phyloP scores from a whole-genome alignment of 345 rosid genomes.

The Bretschneidera sinensis region DNA sequence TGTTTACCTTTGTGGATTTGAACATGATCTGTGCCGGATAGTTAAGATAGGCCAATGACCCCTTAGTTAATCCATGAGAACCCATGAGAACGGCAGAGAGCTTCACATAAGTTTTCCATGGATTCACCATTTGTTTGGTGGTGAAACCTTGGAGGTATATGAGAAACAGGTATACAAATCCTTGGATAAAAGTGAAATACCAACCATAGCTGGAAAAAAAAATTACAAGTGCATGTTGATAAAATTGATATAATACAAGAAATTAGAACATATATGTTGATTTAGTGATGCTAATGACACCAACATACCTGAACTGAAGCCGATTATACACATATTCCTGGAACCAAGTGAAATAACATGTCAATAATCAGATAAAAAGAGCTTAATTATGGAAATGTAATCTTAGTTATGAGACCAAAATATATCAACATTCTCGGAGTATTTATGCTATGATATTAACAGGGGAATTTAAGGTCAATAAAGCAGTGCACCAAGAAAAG shows the following conservation, averaged over 20 bases:
- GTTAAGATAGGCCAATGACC: constrained; percentile 81
- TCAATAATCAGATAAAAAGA: neutral
- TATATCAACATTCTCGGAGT: neutral
- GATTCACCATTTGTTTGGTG: constrained; percentile 79
- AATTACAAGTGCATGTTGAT: no score
- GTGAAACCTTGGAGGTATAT: constrained; percentile 75
- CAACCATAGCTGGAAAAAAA: constrained; percentile 67
- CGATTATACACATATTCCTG: constrained; percentile 95
- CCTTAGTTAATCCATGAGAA: constrained; percentile 83
- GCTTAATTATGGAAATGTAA: neutral
- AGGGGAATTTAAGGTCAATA: neutral
- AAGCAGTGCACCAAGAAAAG: neutral
- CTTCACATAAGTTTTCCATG: constrained; percentile 79
- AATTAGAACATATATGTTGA: neutral
- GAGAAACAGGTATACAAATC: constrained; percentile 67
- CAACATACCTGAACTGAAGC: constrained; percentile 71
- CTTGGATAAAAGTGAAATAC: constrained; percentile 89
- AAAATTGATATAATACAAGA: neutral
- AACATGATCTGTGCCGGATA: constrained; percentile 93
- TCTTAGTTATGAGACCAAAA: neutral
- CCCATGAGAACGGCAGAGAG: constrained; percentile 84
- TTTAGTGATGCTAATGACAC: neutral
- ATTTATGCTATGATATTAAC: neutral
- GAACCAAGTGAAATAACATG: constrained; percentile 11
- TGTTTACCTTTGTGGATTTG: constrained; percentile 77